These are phyloP conservation scores for Sisymbrium irio DNA, from an alignment of 345 rosid species.

Conservation along the genomic window DNA sequence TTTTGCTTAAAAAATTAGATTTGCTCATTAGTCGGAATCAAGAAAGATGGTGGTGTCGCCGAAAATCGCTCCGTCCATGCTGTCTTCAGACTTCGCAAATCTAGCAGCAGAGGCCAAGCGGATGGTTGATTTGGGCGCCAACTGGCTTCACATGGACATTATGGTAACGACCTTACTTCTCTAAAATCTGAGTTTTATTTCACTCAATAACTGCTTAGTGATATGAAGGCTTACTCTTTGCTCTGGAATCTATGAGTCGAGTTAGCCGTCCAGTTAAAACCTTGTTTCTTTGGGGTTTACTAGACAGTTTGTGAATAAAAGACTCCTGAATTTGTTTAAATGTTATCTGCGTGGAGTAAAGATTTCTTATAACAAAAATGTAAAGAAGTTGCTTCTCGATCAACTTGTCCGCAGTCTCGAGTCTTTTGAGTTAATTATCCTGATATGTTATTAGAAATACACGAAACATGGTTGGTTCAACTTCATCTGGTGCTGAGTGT, in stretches of 20 bases:
- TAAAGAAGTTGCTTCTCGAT: background rate
- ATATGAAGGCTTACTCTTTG: background rate
- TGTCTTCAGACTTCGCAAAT: conserved; percentile 88
- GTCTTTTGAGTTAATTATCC: too few species aligned
- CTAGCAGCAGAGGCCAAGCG: conserved; percentile 86
- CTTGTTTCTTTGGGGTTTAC: background rate
- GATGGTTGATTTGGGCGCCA: conserved; percentile 78
- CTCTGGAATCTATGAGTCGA: background rate
- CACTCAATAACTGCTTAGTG: background rate
- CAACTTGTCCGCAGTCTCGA: too few species aligned
- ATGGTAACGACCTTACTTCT: conserved; percentile 48
- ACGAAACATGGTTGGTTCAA: background rate
- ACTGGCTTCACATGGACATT: conserved; percentile 99
- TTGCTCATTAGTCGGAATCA: conserved; percentile 13
- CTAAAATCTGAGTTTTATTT: background rate
- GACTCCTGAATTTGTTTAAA: background rate
- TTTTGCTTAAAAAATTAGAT: background rate
- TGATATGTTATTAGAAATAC: background rate
- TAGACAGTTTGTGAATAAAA: background rate
- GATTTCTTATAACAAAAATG: background rate
- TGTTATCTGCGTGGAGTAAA: background rate
- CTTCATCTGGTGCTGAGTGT: background rate
- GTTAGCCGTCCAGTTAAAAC: background rate
- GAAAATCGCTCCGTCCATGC: conserved; percentile 92
- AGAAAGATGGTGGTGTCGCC: conserved; percentile 54